Percentiles rank a stretch among this genome's conserved stretches.
Evolutionary conservation across 2,329 filamentous ascomycete species (phyloP).

Genomic region (Pseudogymnoascus sp.): DNA sequence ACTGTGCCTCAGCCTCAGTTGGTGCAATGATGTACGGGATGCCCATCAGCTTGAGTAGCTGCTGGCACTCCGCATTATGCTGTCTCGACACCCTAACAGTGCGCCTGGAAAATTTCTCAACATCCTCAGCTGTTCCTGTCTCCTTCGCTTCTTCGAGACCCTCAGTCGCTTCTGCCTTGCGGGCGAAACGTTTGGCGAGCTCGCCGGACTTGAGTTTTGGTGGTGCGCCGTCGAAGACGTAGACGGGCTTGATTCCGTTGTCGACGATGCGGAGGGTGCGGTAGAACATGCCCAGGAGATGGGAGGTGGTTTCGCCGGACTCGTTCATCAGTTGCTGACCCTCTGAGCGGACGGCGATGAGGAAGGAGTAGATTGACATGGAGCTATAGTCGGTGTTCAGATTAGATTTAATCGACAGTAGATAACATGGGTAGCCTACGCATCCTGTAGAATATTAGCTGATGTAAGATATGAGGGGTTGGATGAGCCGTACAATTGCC

Average conservation of each 20-base stretch:
- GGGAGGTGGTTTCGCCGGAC: constrained; percentile 90
- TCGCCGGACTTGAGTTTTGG: constrained; percentile 97
- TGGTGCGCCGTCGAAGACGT: constrained; percentile 94
- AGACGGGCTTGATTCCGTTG: constrained; percentile 96
- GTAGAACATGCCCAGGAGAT: constrained; percentile 99
- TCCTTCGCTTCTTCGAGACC: constrained; percentile 92
- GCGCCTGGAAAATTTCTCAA: constrained; percentile 91
- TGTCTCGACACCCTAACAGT: constrained; percentile 94
- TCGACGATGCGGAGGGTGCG: constrained; percentile 96
- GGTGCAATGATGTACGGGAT: constrained; percentile 91
- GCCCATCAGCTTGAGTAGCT: constrained; percentile 87
- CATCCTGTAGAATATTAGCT: constrained; percentile 40
- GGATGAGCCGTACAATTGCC: constrained; percentile 64
- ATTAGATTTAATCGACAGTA: constrained; percentile 11
- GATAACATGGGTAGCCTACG: constrained; percentile 33
- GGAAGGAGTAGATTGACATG: constrained; percentile 98
- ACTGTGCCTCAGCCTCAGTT: constrained; percentile 95
- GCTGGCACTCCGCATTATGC: constrained; percentile 92
- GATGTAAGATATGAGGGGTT: neutral
- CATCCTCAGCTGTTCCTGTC: constrained; percentile 91
- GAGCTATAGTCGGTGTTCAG: constrained; percentile 45
- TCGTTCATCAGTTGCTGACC: constrained; percentile 95
- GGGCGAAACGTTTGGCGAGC: constrained; percentile 88
- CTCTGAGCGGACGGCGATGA: constrained; percentile 93
- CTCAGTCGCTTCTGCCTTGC: constrained; percentile 86